phyloP scores from a whole-genome alignment of 306 rosid genomes.

The Senna siamea region DNA sequence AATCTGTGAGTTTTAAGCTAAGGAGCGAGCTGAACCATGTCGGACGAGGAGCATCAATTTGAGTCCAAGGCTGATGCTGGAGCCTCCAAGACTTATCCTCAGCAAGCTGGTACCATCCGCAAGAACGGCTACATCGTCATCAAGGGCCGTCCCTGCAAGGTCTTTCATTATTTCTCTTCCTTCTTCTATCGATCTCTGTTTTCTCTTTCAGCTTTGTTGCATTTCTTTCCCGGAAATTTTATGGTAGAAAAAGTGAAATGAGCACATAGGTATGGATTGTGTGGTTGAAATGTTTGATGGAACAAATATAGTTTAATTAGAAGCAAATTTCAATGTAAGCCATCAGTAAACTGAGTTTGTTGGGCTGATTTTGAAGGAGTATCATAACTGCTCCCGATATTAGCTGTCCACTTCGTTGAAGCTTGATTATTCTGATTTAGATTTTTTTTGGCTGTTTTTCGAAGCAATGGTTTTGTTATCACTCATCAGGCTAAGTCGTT shows the following conservation, averaged over 20 bases:
- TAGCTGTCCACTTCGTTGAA: neutral
- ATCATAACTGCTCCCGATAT: neutral
- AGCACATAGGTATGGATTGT: neutral
- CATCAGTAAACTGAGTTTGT: neutral
- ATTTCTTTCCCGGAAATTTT: neutral
- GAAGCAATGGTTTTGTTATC: neutral
- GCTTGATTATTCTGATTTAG: neutral
- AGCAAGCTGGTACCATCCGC: slow-evolving; percentile 84
- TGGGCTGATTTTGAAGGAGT: neutral
- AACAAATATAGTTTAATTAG: neutral
- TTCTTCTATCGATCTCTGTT: neutral
- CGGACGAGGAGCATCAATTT: slow-evolving; percentile 81
- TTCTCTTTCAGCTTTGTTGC: neutral
- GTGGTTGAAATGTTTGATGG: neutral
- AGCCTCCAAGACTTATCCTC: slow-evolving; percentile 78
- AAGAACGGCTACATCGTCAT: slow-evolving; percentile 78
- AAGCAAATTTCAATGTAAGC: neutral
- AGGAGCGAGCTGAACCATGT: slow-evolving; percentile 43
- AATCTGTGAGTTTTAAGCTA: slow-evolving; percentile 2
- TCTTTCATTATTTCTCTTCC: neutral
- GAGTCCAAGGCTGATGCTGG: slow-evolving; percentile 85
- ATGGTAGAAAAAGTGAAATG: neutral
- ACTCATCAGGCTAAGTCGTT: neutral
- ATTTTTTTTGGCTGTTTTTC: neutral
- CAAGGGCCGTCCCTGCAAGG: slow-evolving; percentile 80